Evolutionary conservation across 257 asterid genomes (phyloP).

Genomic region (Paraleonurus japonicus): DNA sequence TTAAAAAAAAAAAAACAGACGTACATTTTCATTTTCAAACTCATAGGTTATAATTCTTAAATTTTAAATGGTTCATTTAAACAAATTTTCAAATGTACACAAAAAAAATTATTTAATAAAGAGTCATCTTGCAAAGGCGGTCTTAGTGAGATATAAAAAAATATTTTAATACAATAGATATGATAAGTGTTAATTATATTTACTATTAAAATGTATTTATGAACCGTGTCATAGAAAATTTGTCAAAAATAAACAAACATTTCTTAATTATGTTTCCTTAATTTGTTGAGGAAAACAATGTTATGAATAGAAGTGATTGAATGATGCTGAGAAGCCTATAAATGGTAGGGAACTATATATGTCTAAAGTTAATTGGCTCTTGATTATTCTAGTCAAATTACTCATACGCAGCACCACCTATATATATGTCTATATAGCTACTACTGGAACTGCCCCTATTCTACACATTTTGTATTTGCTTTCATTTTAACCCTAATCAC

Average conservation of each 20-base stretch:
- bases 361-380: background rate
- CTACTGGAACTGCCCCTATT: background rate
- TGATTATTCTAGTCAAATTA: constrained; percentile 25
- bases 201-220: too few relatives aligned
- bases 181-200: too few relatives aligned
- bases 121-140: too few relatives aligned
- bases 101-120: background rate
- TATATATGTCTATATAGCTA: background rate
- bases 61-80: background rate
- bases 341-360: constrained; percentile 2
- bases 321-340: background rate
- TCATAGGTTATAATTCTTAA: too few relatives aligned
- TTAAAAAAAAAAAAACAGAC: too few relatives aligned
- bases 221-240: too few relatives aligned
- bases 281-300: constrained; percentile 26
- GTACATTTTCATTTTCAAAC: too few relatives aligned
- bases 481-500: background rate
- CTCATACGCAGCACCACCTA: background rate
- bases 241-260: too few relatives aligned
- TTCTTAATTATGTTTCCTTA: background rate
- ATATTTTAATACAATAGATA: too few relatives aligned
- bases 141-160: too few relatives aligned
- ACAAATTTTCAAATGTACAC: too few relatives aligned
- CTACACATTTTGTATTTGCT: background rate
- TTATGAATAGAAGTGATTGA: background rate